phyloP scores from a whole-genome alignment of 2,329 filamentous ascomycete species.

The Leptographium lundbergii region DNA sequence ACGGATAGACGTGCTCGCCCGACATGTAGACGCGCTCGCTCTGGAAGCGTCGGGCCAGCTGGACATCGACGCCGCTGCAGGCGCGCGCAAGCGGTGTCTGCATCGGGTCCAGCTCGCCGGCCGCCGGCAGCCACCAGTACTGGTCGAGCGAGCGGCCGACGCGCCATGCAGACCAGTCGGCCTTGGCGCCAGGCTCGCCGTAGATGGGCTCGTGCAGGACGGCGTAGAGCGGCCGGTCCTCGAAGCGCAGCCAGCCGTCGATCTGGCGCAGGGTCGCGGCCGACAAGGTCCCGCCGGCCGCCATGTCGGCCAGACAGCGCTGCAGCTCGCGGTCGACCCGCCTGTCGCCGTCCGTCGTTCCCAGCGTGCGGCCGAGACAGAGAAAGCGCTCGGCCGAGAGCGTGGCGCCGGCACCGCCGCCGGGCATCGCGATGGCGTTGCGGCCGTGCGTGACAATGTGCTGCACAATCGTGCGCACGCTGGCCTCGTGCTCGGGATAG shows the following conservation, averaged over 20 bases:
- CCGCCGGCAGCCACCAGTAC: constrained; percentile 10
- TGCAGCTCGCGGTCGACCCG: constrained; percentile 1
- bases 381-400: constrained; percentile 10
- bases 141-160: neutral
- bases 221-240: constrained; percentile 13
- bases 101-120: neutral
- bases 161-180: constrained; percentile 10
- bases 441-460: neutral
- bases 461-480: neutral
- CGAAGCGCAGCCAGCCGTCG: constrained; percentile 11
- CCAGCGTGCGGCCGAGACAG: constrained; percentile 12
- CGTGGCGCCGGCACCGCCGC: constrained; percentile 3
- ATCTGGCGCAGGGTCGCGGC: neutral
- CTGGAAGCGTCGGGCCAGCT: neutral
- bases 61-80: neutral
- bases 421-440: neutral
- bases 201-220: constrained; percentile 15
- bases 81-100: neutral
- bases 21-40: constrained; percentile 10
- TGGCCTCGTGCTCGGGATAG: constrained; percentile 48
- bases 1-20: constrained; percentile 15
- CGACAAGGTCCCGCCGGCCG: neutral
- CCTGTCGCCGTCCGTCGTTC: constrained; percentile 4
- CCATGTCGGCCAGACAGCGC: neutral
- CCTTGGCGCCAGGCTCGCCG: neutral